These are phyloP conservation scores for Ustilago trichophora DNA, from an alignment of 1,284 basidiomycete genomes.

Conservation along the genomic window DNA sequence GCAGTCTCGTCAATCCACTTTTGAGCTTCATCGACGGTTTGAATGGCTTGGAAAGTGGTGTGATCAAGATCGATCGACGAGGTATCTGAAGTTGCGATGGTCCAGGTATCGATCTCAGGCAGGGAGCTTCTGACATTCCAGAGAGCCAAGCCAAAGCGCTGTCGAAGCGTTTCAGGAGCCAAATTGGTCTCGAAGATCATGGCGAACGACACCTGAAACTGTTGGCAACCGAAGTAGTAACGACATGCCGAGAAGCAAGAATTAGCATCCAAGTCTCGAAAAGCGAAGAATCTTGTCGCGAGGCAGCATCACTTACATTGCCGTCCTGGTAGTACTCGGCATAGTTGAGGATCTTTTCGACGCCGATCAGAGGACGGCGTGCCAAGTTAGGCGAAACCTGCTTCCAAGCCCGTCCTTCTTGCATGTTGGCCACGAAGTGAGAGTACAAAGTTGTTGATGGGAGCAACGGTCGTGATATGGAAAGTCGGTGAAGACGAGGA, in stretches of 20 bases:
- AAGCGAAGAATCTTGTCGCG: too few relatives aligned
- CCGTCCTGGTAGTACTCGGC: conserved; percentile 32
- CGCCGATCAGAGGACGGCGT: conserved; percentile 13
- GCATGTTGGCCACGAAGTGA: conserved; percentile 4
- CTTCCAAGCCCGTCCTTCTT: conserved; percentile 6
- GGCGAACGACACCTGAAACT: conserved; percentile 17
- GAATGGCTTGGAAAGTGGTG: conserved; percentile 13
- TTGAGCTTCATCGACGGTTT: conserved; percentile 22
- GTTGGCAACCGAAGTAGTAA: too few relatives aligned
- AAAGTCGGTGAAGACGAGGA: too few relatives aligned
- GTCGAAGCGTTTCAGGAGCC: conserved; percentile 6
- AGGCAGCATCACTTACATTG: too few relatives aligned
- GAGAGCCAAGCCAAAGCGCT: conserved; percentile 20
- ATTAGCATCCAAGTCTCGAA: too few relatives aligned
- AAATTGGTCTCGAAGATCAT: conserved; percentile 9
- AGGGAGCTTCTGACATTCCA: conserved; percentile 14
- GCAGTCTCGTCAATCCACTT: conserved; percentile 28
- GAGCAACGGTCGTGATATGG: too few relatives aligned
- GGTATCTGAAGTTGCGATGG: not conserved
- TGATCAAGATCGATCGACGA: conserved; percentile 16
- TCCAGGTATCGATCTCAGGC: conserved; percentile 19
- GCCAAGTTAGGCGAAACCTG: conserved; percentile 9
- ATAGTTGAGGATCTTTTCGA: conserved; percentile 36
- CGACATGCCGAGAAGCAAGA: too few relatives aligned
- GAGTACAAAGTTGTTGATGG: too few relatives aligned